Evolutionary conservation across 768 basidiomycete genomes (phyloP).

Genomic region (Boletales sp.): DNA sequence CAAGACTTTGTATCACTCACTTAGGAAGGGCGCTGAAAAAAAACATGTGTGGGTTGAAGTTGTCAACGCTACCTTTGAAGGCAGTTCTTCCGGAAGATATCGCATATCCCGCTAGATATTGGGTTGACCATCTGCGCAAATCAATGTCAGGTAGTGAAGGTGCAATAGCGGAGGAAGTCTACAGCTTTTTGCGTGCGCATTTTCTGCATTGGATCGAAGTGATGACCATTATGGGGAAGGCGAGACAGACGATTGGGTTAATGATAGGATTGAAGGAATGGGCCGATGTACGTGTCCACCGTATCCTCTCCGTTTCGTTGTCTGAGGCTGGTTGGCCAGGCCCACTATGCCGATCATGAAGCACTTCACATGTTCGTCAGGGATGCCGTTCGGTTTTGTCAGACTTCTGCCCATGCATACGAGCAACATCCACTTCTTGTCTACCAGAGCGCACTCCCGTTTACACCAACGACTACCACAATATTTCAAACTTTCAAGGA

Average conservation of each 20-base stretch:
- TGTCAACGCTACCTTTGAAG: slow-evolving; percentile 17
- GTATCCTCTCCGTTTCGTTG: background rate
- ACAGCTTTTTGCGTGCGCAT: slow-evolving; percentile 19
- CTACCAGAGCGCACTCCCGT: slow-evolving; percentile 30
- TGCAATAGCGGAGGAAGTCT: slow-evolving; percentile 12
- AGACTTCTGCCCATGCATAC: slow-evolving; percentile 28
- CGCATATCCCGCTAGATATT: slow-evolving; percentile 22
- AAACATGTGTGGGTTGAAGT: slow-evolving; percentile 21
- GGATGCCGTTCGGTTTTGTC: slow-evolving; percentile 31
- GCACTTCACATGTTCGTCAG: slow-evolving; percentile 17
- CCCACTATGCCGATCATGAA: slow-evolving; percentile 7
- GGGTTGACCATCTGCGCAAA: slow-evolving; percentile 30
- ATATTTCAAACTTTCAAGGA: slow-evolving; percentile 28
- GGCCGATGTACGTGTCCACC: slow-evolving; percentile 16
- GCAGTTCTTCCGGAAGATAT: slow-evolving; percentile 23
- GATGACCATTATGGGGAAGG: slow-evolving; percentile 28
- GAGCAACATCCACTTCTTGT: slow-evolving; percentile 33
- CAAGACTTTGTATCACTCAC: slow-evolving; percentile 22
- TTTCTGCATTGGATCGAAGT: slow-evolving; percentile 34
- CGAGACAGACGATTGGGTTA: slow-evolving; percentile 30
- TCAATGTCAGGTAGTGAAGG: slow-evolving; percentile 2
- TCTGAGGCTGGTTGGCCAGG: slow-evolving; percentile 10
- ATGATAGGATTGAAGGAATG: slow-evolving; percentile 26
- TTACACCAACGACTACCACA: slow-evolving; percentile 24
- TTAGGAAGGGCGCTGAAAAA: slow-evolving; percentile 18